phyloP scores from a whole-genome alignment of 2,329 filamentous ascomycete genomes.

The Exophiala bonariae region DNA sequence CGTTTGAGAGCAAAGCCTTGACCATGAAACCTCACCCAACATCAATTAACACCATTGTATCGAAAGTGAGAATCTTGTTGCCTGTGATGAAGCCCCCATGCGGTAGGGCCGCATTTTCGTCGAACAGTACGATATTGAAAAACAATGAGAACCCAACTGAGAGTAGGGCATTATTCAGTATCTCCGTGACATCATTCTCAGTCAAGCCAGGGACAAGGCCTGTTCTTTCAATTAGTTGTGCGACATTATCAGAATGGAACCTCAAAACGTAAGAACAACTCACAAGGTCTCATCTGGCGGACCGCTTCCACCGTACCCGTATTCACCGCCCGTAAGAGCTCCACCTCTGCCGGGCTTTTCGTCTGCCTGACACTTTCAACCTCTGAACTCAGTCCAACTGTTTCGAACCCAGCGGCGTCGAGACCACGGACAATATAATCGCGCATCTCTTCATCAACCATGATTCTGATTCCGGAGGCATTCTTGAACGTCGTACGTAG shows the following conservation, averaged over 20 bases:
- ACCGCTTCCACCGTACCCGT: constrained; percentile 64
- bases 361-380: constrained; percentile 61
- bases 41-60: constrained; percentile 63
- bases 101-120: constrained; percentile 42
- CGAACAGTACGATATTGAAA: constrained; percentile 66
- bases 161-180: constrained; percentile 57
- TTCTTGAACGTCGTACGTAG: constrained; percentile 23
- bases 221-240: neutral
- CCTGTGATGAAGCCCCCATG: constrained; percentile 42
- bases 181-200: constrained; percentile 57
- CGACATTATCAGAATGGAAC: constrained; percentile 37
- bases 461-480: constrained; percentile 39
- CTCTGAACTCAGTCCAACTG: constrained; percentile 54
- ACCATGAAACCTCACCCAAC: constrained; percentile 42
- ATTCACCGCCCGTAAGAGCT: constrained; percentile 61
- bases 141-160: constrained; percentile 58
- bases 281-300: constrained; percentile 53
- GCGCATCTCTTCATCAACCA: constrained; percentile 66
- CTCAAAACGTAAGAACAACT: constrained; percentile 9
- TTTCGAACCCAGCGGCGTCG: constrained; percentile 54
- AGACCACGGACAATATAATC: constrained; percentile 64
- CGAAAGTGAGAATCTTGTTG: constrained; percentile 51
- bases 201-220: constrained; percentile 55
- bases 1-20: neutral
- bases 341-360: constrained; percentile 58